Evolutionary conservation across 2,329 filamentous ascomycete genomes (phyloP).

Genomic region (Aspergillus japonicus): DNA sequence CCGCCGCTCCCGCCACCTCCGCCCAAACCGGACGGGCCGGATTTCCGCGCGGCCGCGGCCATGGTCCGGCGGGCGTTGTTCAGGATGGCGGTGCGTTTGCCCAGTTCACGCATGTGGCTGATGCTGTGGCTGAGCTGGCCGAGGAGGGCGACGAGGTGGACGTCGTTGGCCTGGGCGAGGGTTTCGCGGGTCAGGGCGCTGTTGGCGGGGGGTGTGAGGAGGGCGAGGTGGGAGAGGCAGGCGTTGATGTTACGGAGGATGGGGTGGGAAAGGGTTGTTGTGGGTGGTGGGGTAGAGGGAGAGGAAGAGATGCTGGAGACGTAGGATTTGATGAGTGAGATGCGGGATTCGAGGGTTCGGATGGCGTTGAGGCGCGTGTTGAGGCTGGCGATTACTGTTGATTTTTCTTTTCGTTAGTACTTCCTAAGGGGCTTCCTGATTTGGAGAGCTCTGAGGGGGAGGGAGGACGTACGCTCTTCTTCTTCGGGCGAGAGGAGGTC

Average conservation of each 20-base stretch:
- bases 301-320: constrained; percentile 70
- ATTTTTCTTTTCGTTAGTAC: constrained; percentile 12
- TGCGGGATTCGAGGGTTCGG: constrained; percentile 81
- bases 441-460: not conserved
- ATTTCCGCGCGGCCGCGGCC: constrained; percentile 20
- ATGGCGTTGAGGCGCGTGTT: constrained; percentile 89
- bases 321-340: constrained; percentile 72
- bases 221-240: constrained; percentile 76
- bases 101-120: constrained; percentile 68
- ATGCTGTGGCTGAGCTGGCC: constrained; percentile 72
- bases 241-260: constrained; percentile 87
- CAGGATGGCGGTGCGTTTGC: constrained; percentile 68
- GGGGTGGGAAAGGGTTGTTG: constrained; percentile 63
- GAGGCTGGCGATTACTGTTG: constrained; percentile 57
- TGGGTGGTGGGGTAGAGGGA: constrained; percentile 38
- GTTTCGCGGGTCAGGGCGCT: constrained; percentile 68
- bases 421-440: not conserved
- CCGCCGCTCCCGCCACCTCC: not conserved
- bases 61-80: constrained; percentile 41
- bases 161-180: constrained; percentile 77
- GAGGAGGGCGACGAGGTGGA: constrained; percentile 73
- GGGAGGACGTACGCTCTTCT: constrained; percentile 55
- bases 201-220: constrained; percentile 71
- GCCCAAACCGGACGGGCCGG: not conserved
- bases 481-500: constrained; percentile 57